Conservation (phyloP, 1,284 basidiomycete species). For the Xerocomus amazonicus region DNA sequence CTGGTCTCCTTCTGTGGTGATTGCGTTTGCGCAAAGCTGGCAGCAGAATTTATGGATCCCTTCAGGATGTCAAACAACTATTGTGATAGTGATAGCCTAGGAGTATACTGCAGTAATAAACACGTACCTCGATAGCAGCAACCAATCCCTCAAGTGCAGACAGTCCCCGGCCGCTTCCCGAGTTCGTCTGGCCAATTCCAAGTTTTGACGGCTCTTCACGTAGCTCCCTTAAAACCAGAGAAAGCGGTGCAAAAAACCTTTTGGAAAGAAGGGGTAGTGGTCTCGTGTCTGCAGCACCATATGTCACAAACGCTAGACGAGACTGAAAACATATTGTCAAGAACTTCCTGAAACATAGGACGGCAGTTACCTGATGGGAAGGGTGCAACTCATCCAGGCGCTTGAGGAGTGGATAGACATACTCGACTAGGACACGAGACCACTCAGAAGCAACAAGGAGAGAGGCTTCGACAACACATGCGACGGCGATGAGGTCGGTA, state of each 20-base stretch:
- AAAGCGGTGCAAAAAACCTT: conserved; percentile 49
- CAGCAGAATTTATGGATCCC: conserved; percentile 16
- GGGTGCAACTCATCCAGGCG: conserved; percentile 47
- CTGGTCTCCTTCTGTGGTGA: conserved; percentile 32
- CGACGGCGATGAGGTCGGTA: conserved; percentile 45
- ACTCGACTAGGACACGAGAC: conserved; percentile 45
- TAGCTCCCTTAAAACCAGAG: conserved; percentile 42
- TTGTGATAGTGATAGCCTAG: neutral
- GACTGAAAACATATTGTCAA: conserved; percentile 36
- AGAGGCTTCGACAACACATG: conserved; percentile 63
- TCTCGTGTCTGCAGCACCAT: conserved; percentile 47
- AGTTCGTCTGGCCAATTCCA: conserved; percentile 54
- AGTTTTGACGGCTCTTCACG: conserved; percentile 45
- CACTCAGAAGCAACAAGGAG: conserved; percentile 53
- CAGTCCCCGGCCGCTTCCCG: conserved; percentile 51
- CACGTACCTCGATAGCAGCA: conserved; percentile 62
- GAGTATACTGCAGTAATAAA: neutral
- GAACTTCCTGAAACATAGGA: neutral
- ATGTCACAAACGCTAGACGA: conserved; percentile 55
- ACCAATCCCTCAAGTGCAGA: conserved; percentile 69
- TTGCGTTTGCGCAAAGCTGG: conserved; percentile 14
- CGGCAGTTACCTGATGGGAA: conserved; percentile 29
- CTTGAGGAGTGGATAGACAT: conserved; percentile 50
- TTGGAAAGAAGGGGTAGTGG: conserved; percentile 55
- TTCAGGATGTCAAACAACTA: conserved; percentile 34